Base-by-base conservation (phyloP, 257 asterid species). In the Salvia hispanica region DNA sequence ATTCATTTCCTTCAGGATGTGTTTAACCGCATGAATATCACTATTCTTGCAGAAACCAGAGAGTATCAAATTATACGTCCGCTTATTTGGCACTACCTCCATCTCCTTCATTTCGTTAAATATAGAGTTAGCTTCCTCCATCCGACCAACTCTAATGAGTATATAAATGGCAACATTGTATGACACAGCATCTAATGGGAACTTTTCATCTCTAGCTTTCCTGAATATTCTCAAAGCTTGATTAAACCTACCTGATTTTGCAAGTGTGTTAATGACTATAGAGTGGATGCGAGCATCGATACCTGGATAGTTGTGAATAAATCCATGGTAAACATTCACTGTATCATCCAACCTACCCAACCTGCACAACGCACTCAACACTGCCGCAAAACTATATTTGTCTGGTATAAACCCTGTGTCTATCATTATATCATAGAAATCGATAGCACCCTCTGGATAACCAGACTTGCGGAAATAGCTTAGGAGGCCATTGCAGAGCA, bases 401-500 rank as follows among this genome's bases (percentile, higher is more conserved):
- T 90, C 95, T 7, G 94, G 89, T 57, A 14, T 15, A 64, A 87
- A 85, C 44, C 89, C 93, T 60, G 85, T 75, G 36, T 84, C 82
- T 76, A 85, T 78, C 88, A 90, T 90, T 74, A 87, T 89, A 54
- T 75, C 68, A 64, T 83, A 90, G 70, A 85, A 90, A 71, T 87
- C 89, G 65, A 90, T 58, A 25, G 95, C 85, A 34, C 87, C 91
- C 52, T 71, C 64, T 2, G 94, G 91, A 74, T 76, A 77, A 63
- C 90, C 91, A 36, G 97, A 75, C 78, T 82, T 86, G 77, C 86
- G 79, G 77, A 79, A 90, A 70, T 85, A 90, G 77, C 82, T 82
- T 8, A 90, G 77, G 58, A 85, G 84, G 66, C 86, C 71, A 68
- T 90, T 90, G 82, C 91, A 87, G 61, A 81, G 86, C 42, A 88